Percentiles rank a stretch among this genome's conserved stretches.
Conservation (phyloP, 345 rosid genomes). For the Camelina sativa region DNA sequence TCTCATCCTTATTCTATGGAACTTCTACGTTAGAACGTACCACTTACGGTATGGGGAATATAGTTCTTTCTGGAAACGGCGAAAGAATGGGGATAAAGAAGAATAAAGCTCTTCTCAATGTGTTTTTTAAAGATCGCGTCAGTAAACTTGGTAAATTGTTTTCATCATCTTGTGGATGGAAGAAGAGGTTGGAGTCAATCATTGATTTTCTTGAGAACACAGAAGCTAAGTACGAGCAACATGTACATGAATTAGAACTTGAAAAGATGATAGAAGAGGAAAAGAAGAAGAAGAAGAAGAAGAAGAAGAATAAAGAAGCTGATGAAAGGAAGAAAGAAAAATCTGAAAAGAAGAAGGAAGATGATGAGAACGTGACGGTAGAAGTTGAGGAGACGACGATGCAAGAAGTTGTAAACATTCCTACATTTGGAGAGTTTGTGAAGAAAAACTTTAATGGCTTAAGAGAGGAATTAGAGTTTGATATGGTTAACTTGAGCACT, state of each 20-base stretch:
- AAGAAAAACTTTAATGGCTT: neutral
- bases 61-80: slow-evolving; percentile 46
- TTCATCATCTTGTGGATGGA: slow-evolving; percentile 40
- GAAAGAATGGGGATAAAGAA: slow-evolving; percentile 39
- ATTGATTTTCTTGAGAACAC: slow-evolving; percentile 40
- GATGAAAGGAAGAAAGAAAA: neutral
- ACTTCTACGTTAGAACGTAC: neutral
- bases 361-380: neutral
- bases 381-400: neutral
- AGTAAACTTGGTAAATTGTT: slow-evolving; percentile 24
- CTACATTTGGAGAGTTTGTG: slow-evolving; percentile 32
- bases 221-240: slow-evolving; percentile 7
- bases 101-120: slow-evolving; percentile 21
- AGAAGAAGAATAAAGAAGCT: neutral
- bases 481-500: slow-evolving; percentile 41
- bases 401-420: neutral
- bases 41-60: slow-evolving; percentile 31
- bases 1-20: slow-evolving; percentile 20
- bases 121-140: slow-evolving; percentile 46
- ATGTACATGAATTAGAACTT: neutral
- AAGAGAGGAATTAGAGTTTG: slow-evolving; percentile 19
- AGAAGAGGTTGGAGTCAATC: slow-evolving; percentile 19
- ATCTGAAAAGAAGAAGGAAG: no score
- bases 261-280: neutral
- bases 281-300: neutral